Base-by-base conservation (phyloP, 805 yeast species). In the Hanseniaspora occidentalis region DNA sequence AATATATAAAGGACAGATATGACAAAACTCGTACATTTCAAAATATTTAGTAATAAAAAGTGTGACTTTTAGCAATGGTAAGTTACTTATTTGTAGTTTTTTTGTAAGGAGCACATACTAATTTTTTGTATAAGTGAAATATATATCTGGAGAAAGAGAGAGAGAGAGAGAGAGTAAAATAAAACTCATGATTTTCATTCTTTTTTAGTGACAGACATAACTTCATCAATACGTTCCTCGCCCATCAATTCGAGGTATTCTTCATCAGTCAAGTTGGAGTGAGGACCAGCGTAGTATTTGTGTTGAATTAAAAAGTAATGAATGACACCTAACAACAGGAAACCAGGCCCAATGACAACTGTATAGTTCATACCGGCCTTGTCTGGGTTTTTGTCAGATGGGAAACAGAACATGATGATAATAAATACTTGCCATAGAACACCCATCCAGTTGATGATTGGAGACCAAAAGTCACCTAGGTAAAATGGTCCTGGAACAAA, bases 311-410 rank as follows among this genome's bases (percentile, higher is more conserved):
- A 53, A 38, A 52, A 66, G 57, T 71, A 77, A 52, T 77, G 77
- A 0, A 66, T 38, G 38, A 67, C 48, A 1, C 79, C 64, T 19
- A 74, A 60, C 3, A 69, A 45, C 80, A 81, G 74, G 8, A 70
- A 65, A 7, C 75, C 75, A 22, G 72, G 70, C 31, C 73, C 75
- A 39, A 78, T 71, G 4, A 73, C 82, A 48, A 69, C 67, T 1
- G 83, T 70, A 52, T 79, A 80, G 58, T 80, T 80, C 88, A 80
- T 79, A n/a, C 37, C 40, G 23, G 60, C 58, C 4, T 69, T 73
- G 18, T 51, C 46, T 23, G 52, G 56, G 13, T 43, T 31, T 25
- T 58, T 55, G 27, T 52, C 50, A 23, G 72, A 58, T 31, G 88
- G 86, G 65, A 78, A 73, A 75, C 74, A 71, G 25, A 69, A 62